phyloP scores from a whole-genome alignment of 2,329 filamentous ascomycete species.

The Didymella keratinophila region DNA sequence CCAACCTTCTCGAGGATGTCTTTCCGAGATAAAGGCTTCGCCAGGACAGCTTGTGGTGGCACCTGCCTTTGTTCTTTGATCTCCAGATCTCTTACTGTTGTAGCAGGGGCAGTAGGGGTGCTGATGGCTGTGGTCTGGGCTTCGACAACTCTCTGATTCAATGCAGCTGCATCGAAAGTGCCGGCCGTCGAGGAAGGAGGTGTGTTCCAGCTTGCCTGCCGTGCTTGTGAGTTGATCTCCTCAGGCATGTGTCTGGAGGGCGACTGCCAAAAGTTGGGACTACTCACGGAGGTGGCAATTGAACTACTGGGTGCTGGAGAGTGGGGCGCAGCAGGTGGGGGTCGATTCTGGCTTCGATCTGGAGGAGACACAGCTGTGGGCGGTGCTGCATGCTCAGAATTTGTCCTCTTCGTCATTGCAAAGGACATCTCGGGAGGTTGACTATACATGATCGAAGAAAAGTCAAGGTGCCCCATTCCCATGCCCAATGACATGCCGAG shows the following conservation, averaged over 20 bases:
- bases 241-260: not conserved
- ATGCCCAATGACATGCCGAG: not conserved
- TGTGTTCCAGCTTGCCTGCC: not conserved
- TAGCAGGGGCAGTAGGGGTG: not conserved
- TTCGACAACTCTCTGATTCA: not conserved
- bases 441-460: constrained; percentile 2
- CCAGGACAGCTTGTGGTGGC: not conserved
- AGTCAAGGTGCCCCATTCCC: not conserved
- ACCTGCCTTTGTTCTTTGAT: not conserved
- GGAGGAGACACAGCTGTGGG: not conserved
- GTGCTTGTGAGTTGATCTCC: not conserved
- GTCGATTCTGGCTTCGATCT: not conserved
- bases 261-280: not conserved
- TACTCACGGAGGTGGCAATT: not conserved
- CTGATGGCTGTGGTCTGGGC: not conserved
- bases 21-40: not conserved
- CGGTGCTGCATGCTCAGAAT: not conserved
- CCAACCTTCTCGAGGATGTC: not conserved
- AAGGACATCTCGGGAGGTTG: not conserved
- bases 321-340: not conserved
- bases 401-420: not conserved
- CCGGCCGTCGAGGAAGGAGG: not conserved
- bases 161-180: not conserved
- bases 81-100: not conserved
- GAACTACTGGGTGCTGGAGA: not conserved